These are phyloP conservation scores for Inga laurina DNA, from an alignment of 306 rosid species.

Conservation along the genomic window DNA sequence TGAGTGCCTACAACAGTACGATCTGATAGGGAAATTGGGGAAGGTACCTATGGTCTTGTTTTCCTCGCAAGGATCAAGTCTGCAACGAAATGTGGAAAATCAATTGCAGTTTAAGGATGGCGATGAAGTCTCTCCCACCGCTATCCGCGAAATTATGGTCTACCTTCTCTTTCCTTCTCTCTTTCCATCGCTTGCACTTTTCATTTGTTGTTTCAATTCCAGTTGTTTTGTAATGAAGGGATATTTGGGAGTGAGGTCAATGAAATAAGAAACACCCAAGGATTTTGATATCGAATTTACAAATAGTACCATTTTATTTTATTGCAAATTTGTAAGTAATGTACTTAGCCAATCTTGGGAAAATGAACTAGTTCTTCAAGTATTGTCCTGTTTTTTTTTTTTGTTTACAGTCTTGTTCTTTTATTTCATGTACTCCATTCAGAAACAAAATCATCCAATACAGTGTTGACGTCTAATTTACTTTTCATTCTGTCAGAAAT, in stretches of 20 bases:
- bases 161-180: background rate
- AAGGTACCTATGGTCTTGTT: constrained; percentile 93
- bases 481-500: background rate
- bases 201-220: background rate
- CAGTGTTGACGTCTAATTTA: background rate
- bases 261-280: background rate
- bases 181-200: background rate
- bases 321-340: background rate
- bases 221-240: background rate
- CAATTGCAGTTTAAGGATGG: constrained; percentile 93
- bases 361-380: background rate
- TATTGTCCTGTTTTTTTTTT: background rate
- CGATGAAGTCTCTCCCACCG: constrained; percentile 96
- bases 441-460: background rate
- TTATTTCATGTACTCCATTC: background rate
- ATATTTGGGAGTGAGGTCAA: background rate
- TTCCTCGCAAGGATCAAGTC: constrained; percentile 81
- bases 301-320: background rate
- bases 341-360: background rate
- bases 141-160: constrained; percentile 97
- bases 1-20: constrained; percentile 95
- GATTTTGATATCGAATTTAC: background rate
- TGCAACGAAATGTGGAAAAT: constrained; percentile 72
- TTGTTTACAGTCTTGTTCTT: background rate
- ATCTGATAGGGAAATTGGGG: constrained; percentile 94